phyloP scores from a whole-genome alignment of 164 flowering plant genomes.

The Cinnamomum micranthum region DNA sequence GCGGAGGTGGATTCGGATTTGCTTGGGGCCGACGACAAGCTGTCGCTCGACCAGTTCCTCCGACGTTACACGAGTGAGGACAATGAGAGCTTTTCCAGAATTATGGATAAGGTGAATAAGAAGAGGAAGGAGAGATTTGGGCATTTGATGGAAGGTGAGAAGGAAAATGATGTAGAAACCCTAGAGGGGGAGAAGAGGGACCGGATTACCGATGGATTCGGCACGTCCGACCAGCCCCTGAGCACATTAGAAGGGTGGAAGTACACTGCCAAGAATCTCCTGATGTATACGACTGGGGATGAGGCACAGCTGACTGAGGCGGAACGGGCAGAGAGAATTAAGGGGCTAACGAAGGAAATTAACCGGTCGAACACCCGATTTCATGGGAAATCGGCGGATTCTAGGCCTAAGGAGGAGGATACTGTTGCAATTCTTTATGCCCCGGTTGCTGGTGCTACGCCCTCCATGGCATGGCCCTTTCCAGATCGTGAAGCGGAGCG shows the following conservation, averaged over 20 bases:
- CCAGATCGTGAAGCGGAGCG: slow-evolving; percentile 56
- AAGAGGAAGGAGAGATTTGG: slow-evolving; percentile 76
- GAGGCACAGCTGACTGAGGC: slow-evolving; percentile 76
- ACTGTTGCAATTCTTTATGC: slow-evolving; percentile 65
- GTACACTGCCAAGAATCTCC: slow-evolving; percentile 72
- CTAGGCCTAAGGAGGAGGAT: slow-evolving; percentile 65
- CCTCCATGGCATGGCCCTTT: slow-evolving; percentile 34
- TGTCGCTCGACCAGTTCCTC: slow-evolving; percentile 68
- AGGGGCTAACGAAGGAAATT: slow-evolving; percentile 74
- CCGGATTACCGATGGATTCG: slow-evolving; percentile 81
- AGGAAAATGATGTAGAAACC: slow-evolving; percentile 24
- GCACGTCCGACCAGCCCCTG: slow-evolving; percentile 84
- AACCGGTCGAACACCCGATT: slow-evolving; percentile 56
- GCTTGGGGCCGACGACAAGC: slow-evolving; percentile 21
- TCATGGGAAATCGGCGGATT: slow-evolving; percentile 63
- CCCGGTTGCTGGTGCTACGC: slow-evolving; percentile 72
- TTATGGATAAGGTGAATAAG: slow-evolving; percentile 77
- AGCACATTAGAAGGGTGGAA: slow-evolving; percentile 84
- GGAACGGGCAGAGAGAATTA: slow-evolving; percentile 59
- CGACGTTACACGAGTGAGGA: slow-evolving; percentile 91
- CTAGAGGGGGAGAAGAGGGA: slow-evolving; percentile 52
- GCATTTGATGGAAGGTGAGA: slow-evolving; percentile 57
- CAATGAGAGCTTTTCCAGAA: slow-evolving; percentile 75
- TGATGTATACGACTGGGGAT: slow-evolving; percentile 80
- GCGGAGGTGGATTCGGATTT: slow-evolving; percentile 8